Conservation (phyloP, 1,284 basidiomycete species). For the Papiliotrema laurentii region DNA sequence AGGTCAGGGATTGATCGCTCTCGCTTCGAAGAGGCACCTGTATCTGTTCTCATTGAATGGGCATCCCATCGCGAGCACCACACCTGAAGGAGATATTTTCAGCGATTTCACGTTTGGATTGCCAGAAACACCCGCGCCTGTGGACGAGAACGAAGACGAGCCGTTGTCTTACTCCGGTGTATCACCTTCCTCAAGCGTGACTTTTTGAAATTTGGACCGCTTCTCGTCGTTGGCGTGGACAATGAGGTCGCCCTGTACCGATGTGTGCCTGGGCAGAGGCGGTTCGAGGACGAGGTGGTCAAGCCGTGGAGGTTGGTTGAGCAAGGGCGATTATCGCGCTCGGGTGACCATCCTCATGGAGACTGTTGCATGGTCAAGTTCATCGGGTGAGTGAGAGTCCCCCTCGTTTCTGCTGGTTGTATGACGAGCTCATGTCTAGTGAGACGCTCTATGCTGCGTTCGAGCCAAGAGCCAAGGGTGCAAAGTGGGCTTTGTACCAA, state of each 20-base stretch:
- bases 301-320: constrained; percentile 40
- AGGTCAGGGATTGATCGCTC: constrained; percentile 43
- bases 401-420: background rate
- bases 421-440: constrained; percentile 22
- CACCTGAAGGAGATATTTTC: constrained; percentile 17
- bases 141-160: too few relatives aligned
- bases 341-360: constrained; percentile 29
- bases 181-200: constrained; percentile 44
- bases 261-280: constrained; percentile 28
- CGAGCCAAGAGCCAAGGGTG: constrained; percentile 14
- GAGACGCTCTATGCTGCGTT: constrained; percentile 46
- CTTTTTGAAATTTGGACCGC: constrained; percentile 34
- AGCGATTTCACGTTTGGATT: constrained; percentile 11
- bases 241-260: constrained; percentile 31
- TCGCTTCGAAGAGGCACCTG: constrained; percentile 34
- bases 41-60: constrained; percentile 48
- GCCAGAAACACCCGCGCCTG: constrained; percentile 1
- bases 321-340: constrained; percentile 31
- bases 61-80: constrained; percentile 39
- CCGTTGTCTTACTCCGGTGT: too few relatives aligned
- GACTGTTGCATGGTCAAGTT: constrained; percentile 41
- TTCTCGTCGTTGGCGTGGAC: constrained; percentile 41
- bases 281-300: constrained; percentile 26
- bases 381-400: constrained; percentile 36
- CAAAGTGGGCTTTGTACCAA: constrained; percentile 33